A percentile compares a stretch with the other conserved stretches of the same genome.
These are phyloP conservation scores for Detonula confervacea DNA, from an alignment of 352 stramenopile species.

Conservation along the genomic window DNA sequence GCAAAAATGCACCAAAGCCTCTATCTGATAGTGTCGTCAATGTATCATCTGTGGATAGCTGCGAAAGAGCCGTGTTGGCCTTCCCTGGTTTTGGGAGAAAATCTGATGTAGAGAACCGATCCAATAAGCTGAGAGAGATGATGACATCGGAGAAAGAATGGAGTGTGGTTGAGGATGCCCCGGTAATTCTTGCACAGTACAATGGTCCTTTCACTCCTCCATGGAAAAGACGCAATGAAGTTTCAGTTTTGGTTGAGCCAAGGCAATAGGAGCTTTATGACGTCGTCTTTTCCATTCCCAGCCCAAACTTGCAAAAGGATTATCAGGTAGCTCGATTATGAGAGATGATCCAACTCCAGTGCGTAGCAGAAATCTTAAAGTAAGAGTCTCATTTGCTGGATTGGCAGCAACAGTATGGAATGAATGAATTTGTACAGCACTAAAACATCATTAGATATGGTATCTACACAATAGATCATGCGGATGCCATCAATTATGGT, in stretches of 20 bases:
- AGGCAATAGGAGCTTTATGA: slow-evolving; percentile 11
- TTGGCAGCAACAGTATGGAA: too few relatives aligned
- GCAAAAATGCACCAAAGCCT: slow-evolving; percentile 61
- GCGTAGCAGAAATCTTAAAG: too few relatives aligned
- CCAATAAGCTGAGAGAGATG: slow-evolving; percentile 49
- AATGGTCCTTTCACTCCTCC: slow-evolving; percentile 85
- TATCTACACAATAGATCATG: too few relatives aligned
- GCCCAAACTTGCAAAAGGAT: too few relatives aligned
- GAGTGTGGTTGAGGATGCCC: slow-evolving; percentile 26
- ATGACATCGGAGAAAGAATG: slow-evolving; percentile 58
- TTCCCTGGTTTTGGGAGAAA: slow-evolving; percentile 81
- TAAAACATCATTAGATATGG: too few relatives aligned
- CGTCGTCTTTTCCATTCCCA: too few relatives aligned
- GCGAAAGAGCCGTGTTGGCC: slow-evolving; percentile 62
- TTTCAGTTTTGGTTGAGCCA: slow-evolving; percentile 66
- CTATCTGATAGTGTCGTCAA: slow-evolving; percentile 66
- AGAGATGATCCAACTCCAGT: too few relatives aligned
- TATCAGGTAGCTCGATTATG: too few relatives aligned
- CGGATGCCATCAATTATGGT: too few relatives aligned
- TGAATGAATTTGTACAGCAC: too few relatives aligned
- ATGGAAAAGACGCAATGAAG: slow-evolving; percentile 83
- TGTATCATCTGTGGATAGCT: slow-evolving; percentile 50
- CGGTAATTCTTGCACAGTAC: slow-evolving; percentile 73
- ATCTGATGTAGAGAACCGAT: slow-evolving; percentile 51
- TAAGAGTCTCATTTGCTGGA: too few relatives aligned